Conservation (phyloP, 306 rosid genomes). For the Cicer pinnatifidum region DNA sequence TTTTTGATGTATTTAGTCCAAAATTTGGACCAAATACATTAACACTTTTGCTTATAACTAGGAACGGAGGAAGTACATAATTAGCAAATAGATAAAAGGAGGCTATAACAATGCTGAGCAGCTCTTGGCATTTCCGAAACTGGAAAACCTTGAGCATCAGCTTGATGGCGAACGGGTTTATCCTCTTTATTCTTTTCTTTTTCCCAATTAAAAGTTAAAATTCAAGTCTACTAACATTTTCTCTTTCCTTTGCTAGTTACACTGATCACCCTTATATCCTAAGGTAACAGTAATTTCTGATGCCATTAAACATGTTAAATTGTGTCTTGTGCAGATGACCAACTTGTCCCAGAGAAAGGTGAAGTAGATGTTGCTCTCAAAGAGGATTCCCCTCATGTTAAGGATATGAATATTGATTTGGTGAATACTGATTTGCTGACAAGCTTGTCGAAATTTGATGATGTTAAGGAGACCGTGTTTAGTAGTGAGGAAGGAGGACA, state of each 20-base stretch:
- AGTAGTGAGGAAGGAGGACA: conserved; percentile 40
- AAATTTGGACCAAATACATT: too few relatives aligned
- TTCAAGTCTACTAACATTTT: background rate
- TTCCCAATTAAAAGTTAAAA: background rate
- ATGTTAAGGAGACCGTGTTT: conserved; percentile 37
- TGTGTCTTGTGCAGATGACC: conserved; percentile 53
- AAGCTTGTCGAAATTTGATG: conserved; percentile 23
- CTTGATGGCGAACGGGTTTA: too few relatives aligned
- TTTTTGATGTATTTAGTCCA: too few relatives aligned
- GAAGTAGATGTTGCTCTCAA: conserved; percentile 42
- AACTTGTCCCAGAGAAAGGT: conserved; percentile 29
- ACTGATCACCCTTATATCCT: background rate
- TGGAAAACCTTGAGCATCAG: too few relatives aligned
- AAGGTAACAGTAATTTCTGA: background rate
- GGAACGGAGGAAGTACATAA: too few relatives aligned
- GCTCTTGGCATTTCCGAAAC: background rate
- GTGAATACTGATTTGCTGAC: conserved; percentile 39
- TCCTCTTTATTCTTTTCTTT: too few relatives aligned
- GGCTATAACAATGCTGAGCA: background rate
- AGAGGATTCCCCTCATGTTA: conserved; percentile 32
- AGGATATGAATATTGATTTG: conserved; percentile 1
- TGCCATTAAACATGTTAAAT: conserved; percentile 25
- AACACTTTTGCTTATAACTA: too few relatives aligned
- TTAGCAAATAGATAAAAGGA: background rate
- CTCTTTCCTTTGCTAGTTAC: background rate